Base-by-base conservation (phyloP, 768 basidiomycete species). In the Asterophora parasitica region DNA sequence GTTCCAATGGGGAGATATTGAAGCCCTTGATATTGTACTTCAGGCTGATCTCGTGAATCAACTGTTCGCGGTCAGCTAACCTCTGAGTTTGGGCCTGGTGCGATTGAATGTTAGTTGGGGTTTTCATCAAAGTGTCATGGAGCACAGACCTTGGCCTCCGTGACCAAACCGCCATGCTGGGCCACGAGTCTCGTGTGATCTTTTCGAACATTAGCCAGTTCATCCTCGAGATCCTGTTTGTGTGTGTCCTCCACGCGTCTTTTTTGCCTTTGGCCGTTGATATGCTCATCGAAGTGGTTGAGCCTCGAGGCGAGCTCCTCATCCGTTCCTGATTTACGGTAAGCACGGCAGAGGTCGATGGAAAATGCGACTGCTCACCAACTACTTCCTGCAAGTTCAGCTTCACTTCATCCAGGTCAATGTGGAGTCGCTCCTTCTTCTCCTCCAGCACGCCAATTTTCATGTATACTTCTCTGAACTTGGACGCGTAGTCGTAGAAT, bases 391-490 rank as follows among this genome's bases (percentile, higher is more conserved):
- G 76, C 27, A 88, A 69, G 46, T 77, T 87, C 37, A 81, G 72
- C 46, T 76, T 78, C 5, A 82, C 73, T 23, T 83, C 79, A 1
- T 74, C 71, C 31, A 88, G 71, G 35, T 92, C 84, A 10, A 68
- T 65, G 54, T 85, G 73, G 44, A 81, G 70, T 40, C 79, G 75
- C n/a, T 70, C 61, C 59, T 84, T 85, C 58, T 77, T 78, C 50
- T 79, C 73, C 45, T 82, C 70, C 38, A 89, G 64, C 50, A 71
- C 75, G 46, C 86, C 81, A 16, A 84, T 78, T 56, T 80, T 81
- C 46, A 85, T 66, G 59, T 88, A 93, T 45, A 87, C 75, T 64
- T 96, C 89, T 48, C 90, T 79, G 62, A 97, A 96, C 60, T 86
- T 86, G 16, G 81, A 82, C 3, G 89, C 84, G 37, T 82, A 77